Percentiles rank a stretch among this genome's conserved stretches.
Evolutionary conservation across 306 rosid species (phyloP).

Genomic region (Quercus dentata): DNA sequence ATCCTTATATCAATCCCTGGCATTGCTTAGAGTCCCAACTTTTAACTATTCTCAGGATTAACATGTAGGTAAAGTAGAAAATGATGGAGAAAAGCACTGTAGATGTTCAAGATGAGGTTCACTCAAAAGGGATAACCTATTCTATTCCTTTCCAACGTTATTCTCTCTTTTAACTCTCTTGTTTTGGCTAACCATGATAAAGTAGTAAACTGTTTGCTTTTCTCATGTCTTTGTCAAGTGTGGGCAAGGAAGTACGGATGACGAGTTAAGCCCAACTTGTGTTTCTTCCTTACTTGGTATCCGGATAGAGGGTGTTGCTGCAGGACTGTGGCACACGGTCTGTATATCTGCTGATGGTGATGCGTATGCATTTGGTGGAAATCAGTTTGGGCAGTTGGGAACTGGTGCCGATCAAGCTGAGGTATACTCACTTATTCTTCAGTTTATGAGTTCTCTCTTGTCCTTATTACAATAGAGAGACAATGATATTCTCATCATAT

Average conservation of each 20-base stretch:
- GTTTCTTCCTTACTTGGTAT: slow-evolving; percentile 84
- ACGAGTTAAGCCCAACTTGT: slow-evolving; percentile 73
- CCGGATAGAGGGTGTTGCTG: slow-evolving; percentile 70
- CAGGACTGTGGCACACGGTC: slow-evolving; percentile 93
- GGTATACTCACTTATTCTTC: slow-evolving; percentile 36
- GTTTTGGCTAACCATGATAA: slow-evolving; percentile 26
- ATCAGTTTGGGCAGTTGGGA: slow-evolving; percentile 97
- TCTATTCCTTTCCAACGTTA: slow-evolving; percentile 35
- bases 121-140: slow-evolving; percentile 47
- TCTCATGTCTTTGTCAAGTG: slow-evolving; percentile 57
- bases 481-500: not conserved
- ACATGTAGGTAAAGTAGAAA: slow-evolving; percentile 68
- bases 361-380: slow-evolving; percentile 87
- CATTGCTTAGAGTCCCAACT: slow-evolving; percentile 26
- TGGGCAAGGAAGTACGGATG: slow-evolving; percentile 92
- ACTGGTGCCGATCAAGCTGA: slow-evolving; percentile 87
- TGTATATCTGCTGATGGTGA: slow-evolving; percentile 85
- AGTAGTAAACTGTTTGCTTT: slow-evolving; percentile 15
- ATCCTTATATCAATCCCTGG: slow-evolving; percentile 2
- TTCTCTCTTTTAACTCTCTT: slow-evolving; percentile 22
- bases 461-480: not conserved
- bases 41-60: slow-evolving; percentile 55
- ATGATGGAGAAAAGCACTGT: slow-evolving; percentile 61
- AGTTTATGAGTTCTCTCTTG: not conserved
- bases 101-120: slow-evolving; percentile 74